Conservation (phyloP, 441 rosid genomes). For the Arabidopsis lyrata region DNA sequence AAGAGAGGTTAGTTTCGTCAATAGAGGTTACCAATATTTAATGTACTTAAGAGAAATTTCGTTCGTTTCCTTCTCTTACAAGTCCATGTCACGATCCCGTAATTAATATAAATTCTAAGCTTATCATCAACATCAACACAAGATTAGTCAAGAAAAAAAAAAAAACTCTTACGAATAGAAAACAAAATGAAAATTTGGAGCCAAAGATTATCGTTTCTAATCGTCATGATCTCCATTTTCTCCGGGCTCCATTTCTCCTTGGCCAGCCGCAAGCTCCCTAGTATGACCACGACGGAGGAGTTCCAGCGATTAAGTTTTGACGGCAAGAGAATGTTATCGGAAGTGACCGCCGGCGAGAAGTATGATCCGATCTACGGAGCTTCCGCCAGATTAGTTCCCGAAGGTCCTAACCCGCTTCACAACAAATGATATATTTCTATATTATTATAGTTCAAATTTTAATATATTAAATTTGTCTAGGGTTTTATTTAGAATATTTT, state of each 20-base stretch:
- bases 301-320: constrained; percentile 10
- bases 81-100: constrained; percentile 29
- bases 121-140: constrained; percentile 22
- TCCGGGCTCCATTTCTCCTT: constrained; percentile 17
- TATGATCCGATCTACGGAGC: constrained; percentile 36
- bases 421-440: constrained; percentile 32
- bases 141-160: constrained; percentile 31
- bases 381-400: constrained; percentile 34
- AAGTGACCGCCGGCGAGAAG: constrained; percentile 4
- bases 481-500: background rate
- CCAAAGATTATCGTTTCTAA: constrained; percentile 24
- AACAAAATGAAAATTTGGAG: constrained; percentile 30
- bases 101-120: constrained; percentile 31
- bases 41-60: constrained; percentile 8
- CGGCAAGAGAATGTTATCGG: constrained; percentile 25
- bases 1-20: constrained; percentile 33
- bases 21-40: constrained; percentile 8
- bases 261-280: constrained; percentile 30
- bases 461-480: background rate
- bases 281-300: constrained; percentile 10
- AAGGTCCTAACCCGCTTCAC: constrained; percentile 43
- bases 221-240: constrained; percentile 21
- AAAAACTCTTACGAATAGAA: constrained; percentile 1
- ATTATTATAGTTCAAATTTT: background rate
- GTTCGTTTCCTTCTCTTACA: constrained; percentile 30